Base-by-base conservation (phyloP, 305 asterid species). In the Ilex paraguariensis region DNA sequence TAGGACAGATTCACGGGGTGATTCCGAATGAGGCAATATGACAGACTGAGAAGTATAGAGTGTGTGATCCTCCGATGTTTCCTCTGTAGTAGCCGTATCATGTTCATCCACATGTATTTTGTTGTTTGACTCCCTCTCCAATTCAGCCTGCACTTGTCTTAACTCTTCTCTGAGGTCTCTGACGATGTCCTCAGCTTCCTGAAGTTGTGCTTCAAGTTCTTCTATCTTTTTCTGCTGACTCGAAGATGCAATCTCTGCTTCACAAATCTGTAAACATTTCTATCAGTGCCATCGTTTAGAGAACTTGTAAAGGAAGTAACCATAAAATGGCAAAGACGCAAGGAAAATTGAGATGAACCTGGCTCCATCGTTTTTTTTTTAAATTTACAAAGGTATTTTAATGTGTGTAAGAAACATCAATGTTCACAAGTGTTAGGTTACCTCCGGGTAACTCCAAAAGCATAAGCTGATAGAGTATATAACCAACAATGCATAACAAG, bases 151-250 rank as follows among this genome's bases (percentile, higher is more conserved):
- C 67, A 69, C 86, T 65, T 78, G 82, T 66, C 82, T 78, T 72
- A 90, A 69, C 73, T 92, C 96, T 11, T 79, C 85, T 77, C 98
- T 82, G 70, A 92, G 95, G 74, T 84, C 96, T 67, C 71, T 84
- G 50, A 92, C 97, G 50, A 92, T 92, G 64, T 90, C 96, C 75
- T 90, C 95, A 5, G 95, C 95, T 81, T 90, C 98, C 66, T 85
- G 84, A 66, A 92, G 97, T 68, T 92, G 98, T 57, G 96, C 96
- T 78, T 90, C 98, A 16, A 92, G 94, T 74, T 85, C 95, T 48
- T 82, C 94, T 46, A 87, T 82, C 84, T 87, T 92, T 58, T 66
- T 86, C 82, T 80, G 90, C 70, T 85, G 86, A 75, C 57, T 80
- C 78, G 77, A 32, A 45, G 85, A 57, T 31, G 72, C 65, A 69